Percentiles rank a stretch among this genome's conserved stretches.
Evolutionary conservation across 495 filamentous ascomycete genomes (phyloP).

Genomic region (Trichoderma reesei): DNA sequence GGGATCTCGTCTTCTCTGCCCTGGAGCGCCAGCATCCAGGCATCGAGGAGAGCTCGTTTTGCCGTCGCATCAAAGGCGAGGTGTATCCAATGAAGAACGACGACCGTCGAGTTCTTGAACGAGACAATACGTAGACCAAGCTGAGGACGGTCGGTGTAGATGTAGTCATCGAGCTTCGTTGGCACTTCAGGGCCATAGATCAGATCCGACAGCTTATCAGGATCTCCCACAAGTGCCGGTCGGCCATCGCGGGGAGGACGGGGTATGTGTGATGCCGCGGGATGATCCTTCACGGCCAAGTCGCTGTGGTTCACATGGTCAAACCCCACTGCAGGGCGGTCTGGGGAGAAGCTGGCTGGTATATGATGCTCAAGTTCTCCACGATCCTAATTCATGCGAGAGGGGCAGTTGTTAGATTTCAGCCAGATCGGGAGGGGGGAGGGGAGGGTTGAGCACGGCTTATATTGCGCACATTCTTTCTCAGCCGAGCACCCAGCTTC

Average conservation of each 20-base stretch:
- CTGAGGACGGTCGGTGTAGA: slow-evolving; percentile 16
- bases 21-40: slow-evolving; percentile 13
- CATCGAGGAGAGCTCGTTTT: slow-evolving; percentile 17
- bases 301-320: slow-evolving; percentile 19
- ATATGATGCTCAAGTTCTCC: slow-evolving; percentile 36
- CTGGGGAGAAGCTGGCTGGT: slow-evolving; percentile 24
- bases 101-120: slow-evolving; percentile 23
- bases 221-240: slow-evolving; percentile 18
- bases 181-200: slow-evolving; percentile 20
- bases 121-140: slow-evolving; percentile 22
- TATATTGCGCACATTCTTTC: slow-evolving; percentile 19
- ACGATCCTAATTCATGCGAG: slow-evolving; percentile 16
- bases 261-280: slow-evolving; percentile 24
- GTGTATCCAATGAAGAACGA: slow-evolving; percentile 27
- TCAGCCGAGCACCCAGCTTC: slow-evolving; percentile 31
- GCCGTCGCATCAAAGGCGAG: slow-evolving; percentile 21
- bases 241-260: slow-evolving; percentile 12
- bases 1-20: slow-evolving; percentile 18
- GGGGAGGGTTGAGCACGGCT: no score
- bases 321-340: slow-evolving; percentile 27
- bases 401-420: slow-evolving; percentile 5
- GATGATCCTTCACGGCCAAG: slow-evolving; percentile 22
- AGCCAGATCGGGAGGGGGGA: slow-evolving; percentile 5
- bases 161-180: slow-evolving; percentile 18
- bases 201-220: slow-evolving; percentile 18